Conservation (phyloP, 2,329 filamentous ascomycete species). For the Phialophora verrucosa region DNA sequence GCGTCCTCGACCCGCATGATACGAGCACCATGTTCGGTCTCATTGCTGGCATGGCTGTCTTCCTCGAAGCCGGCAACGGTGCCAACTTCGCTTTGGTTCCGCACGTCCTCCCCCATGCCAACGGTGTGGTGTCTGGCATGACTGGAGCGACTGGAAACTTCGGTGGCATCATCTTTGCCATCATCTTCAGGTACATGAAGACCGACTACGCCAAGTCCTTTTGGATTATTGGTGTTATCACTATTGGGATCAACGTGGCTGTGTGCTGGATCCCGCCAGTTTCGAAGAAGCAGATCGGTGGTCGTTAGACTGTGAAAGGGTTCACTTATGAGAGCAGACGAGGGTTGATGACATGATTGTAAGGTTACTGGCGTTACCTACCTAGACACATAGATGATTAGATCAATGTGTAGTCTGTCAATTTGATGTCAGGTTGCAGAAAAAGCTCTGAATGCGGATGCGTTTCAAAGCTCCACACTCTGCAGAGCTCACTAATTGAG, state of each 20-base stretch:
- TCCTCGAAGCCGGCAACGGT: conserved; percentile 83
- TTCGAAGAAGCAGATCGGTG: conserved; percentile 59
- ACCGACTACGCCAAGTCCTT: conserved; percentile 71
- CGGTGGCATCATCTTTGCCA: conserved; percentile 81
- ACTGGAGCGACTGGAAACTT: conserved; percentile 83
- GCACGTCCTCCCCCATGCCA: conserved; percentile 82
- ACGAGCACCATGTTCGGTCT: conserved; percentile 75
- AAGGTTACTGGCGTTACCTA: neutral
- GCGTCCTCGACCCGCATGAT: conserved; percentile 65
- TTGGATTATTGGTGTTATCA: conserved; percentile 82
- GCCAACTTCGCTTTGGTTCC: conserved; percentile 86
- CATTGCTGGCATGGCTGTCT: conserved; percentile 76
- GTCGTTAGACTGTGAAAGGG: conserved; percentile 16
- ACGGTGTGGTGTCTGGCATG: conserved; percentile 77
- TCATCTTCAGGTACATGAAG: conserved; percentile 78
- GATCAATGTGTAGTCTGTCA: neutral
- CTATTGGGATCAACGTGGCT: conserved; percentile 70
- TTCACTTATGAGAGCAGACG: neutral
- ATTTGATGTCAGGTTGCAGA: neutral
- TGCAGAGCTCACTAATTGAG: neutral
- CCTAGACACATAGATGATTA: neutral
- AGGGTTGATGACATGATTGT: neutral
- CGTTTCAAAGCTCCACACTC: too few relatives aligned
- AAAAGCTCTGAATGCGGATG: neutral
- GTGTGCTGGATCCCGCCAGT: conserved; percentile 69